These are phyloP conservation scores for Auriscalpium vulgare DNA, from an alignment of 768 basidiomycete genomes.

Conservation along the genomic window DNA sequence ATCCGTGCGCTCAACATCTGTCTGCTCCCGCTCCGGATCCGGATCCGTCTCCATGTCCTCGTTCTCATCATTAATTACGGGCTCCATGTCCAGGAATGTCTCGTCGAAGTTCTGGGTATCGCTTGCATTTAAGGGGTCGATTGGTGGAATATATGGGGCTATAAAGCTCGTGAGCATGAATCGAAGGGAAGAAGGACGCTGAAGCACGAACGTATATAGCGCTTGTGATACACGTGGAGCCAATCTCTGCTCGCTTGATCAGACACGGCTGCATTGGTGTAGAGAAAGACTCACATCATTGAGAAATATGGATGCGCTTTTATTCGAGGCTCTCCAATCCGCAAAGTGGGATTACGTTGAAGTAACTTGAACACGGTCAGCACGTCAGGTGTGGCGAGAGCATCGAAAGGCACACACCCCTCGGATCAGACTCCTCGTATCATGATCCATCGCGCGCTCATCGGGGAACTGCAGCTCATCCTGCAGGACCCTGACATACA, in stretches of 20 bases:
- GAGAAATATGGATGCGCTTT: conserved; percentile 94
- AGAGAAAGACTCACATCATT: conserved; percentile 60
- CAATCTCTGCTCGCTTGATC: conserved; percentile 58
- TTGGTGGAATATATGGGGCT: conserved; percentile 92
- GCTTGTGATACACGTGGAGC: conserved; percentile 91
- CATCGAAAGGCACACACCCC: conserved; percentile 50
- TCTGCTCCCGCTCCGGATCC: conserved; percentile 59
- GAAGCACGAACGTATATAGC: conserved; percentile 74
- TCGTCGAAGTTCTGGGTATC: conserved; percentile 99
- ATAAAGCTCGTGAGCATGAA: conserved; percentile 12
- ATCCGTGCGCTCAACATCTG: conserved; percentile 64
- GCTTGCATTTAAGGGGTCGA: conserved; percentile 84
- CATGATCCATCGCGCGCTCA: conserved; percentile 86
- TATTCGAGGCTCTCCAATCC: conserved; percentile 89
- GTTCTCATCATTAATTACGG: conserved; percentile 76
- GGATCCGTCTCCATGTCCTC: conserved; percentile 41
- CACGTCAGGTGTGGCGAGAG: not conserved
- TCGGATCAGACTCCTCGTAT: conserved; percentile 91
- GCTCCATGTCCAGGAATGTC: conserved; percentile 92
- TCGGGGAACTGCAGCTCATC: conserved; percentile 88
- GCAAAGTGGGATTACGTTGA: conserved; percentile 84
- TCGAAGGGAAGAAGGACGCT: not conserved
- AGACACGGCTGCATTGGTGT: conserved; percentile 4
- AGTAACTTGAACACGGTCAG: conserved; percentile 50
- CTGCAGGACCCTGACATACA: conserved; percentile 90